These are phyloP conservation scores for Candida multigemmis DNA, from an alignment of 805 yeast species.

Conservation along the genomic window DNA sequence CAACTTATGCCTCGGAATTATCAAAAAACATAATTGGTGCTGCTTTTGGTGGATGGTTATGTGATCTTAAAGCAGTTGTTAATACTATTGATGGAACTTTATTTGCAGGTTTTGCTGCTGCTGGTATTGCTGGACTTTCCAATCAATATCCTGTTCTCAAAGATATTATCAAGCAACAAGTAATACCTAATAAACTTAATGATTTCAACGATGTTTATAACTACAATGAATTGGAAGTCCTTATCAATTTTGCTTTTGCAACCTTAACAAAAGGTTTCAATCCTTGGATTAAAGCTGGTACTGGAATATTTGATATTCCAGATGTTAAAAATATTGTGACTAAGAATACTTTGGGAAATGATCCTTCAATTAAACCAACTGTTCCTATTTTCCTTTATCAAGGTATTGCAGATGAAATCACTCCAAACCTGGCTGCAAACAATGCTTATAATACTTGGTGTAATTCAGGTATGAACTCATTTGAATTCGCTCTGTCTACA, in stretches of 20 bases:
- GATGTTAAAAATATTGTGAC: constrained; percentile 4
- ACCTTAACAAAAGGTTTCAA: constrained; percentile 6
- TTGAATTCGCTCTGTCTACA: constrained; percentile 9
- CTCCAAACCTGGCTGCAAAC: constrained; percentile 5
- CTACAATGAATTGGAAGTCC: neutral
- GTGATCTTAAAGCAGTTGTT: constrained; percentile 13
- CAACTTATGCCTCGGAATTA: constrained; percentile 19
- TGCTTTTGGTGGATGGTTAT: constrained; percentile 20
- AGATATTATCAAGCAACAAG: constrained; percentile 1
- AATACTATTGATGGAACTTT: constrained; percentile 10
- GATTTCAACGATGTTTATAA: constrained; percentile 1
- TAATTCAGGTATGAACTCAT: constrained; percentile 11
- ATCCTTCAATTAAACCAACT: constrained; percentile 3
- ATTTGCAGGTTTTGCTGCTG: constrained; percentile 13
- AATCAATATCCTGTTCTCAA: constrained; percentile 16
- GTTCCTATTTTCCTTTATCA: constrained; percentile 10
- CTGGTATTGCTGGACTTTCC: constrained; percentile 14
- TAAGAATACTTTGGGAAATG: constrained; percentile 8
- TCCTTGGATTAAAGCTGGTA: constrained; percentile 7
- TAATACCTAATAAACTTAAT: constrained; percentile 2
- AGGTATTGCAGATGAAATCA: constrained; percentile 7
- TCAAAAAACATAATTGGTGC: constrained; percentile 10
- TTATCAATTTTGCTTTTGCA: constrained; percentile 2
- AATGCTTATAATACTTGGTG: constrained; percentile 11
- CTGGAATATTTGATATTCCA: constrained; percentile 6